Percentiles rank a stretch among this genome's conserved stretches.
Conservation (phyloP, 495 filamentous ascomycete genomes). For the Penicillium soppii region DNA sequence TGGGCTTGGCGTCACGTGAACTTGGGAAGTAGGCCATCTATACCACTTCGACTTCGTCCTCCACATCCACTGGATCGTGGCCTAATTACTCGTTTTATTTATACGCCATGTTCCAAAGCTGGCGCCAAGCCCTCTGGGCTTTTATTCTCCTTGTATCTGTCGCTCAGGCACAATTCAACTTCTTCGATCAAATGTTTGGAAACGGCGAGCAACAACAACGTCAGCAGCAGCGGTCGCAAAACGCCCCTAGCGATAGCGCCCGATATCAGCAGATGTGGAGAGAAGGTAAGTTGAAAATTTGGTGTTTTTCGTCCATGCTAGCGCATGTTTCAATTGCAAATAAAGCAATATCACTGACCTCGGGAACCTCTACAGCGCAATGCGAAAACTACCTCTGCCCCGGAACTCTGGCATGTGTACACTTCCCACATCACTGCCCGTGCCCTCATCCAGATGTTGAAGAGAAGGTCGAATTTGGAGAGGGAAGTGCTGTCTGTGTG, state of each 20-base stretch:
- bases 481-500: slow-evolving; percentile 77
- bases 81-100: not conserved
- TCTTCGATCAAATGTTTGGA: slow-evolving; percentile 85
- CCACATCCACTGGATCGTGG: not conserved
- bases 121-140: slow-evolving; percentile 32
- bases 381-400: slow-evolving; percentile 93
- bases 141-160: slow-evolving; percentile 50
- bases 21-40: slow-evolving; percentile 10
- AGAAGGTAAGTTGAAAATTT: slow-evolving; percentile 40
- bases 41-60: not conserved
- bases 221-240: slow-evolving; percentile 65
- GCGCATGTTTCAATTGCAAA: slow-evolving; percentile 2
- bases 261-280: slow-evolving; percentile 76
- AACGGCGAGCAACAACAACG: slow-evolving; percentile 57
- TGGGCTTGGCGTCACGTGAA: slow-evolving; percentile 36
- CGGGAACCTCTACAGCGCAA: slow-evolving; percentile 45
- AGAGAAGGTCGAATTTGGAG: slow-evolving; percentile 85
- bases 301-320: not conserved
- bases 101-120: slow-evolving; percentile 28
- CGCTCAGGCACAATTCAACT: slow-evolving; percentile 73
- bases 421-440: slow-evolving; percentile 92
- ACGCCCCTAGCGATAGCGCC: slow-evolving; percentile 72
- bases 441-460: slow-evolving; percentile 78
- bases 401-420: slow-evolving; percentile 83
- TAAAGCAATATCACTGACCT: not conserved